phyloP scores from a whole-genome alignment of 805 yeast species.

The Wickerhamiella qilinensis region DNA sequence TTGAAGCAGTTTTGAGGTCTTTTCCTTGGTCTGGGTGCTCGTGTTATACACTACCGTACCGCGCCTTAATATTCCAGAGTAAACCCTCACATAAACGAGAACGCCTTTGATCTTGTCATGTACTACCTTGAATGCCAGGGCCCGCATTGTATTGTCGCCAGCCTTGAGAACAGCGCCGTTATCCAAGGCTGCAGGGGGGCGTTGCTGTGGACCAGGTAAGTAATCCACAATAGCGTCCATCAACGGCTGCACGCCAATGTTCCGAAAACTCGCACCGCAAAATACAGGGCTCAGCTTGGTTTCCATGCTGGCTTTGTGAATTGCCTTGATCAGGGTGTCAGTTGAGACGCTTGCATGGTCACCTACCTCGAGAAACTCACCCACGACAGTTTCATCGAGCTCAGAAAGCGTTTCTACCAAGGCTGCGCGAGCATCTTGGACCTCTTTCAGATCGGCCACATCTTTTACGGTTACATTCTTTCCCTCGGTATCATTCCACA shows the following conservation, averaged over 20 bases:
- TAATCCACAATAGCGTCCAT: constrained; percentile 67
- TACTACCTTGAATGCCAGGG: constrained; percentile 81
- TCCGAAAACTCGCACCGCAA: constrained; percentile 85
- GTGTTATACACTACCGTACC: constrained; percentile 53
- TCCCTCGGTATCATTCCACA: constrained; percentile 33
- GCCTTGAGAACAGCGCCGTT: constrained; percentile 9
- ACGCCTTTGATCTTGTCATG: constrained; percentile 67
- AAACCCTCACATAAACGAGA: constrained; percentile 75
- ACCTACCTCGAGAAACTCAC: constrained; percentile 59
- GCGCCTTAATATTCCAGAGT: constrained; percentile 57
- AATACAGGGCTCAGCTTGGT: constrained; percentile 57
- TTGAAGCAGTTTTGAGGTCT: constrained; percentile 49
- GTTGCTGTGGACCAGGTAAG: constrained; percentile 69
- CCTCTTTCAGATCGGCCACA: constrained; percentile 20
- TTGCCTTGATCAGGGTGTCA: constrained; percentile 36
- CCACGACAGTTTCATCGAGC: constrained; percentile 59
- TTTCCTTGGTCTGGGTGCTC: constrained; percentile 48
- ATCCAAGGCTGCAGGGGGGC: constrained; percentile 12
- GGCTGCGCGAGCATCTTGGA: constrained; percentile 54
- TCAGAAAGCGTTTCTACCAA: constrained; percentile 75
- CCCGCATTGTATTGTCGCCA: constrained; percentile 41
- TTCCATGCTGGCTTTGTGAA: constrained; percentile 45
- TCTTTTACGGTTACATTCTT: constrained; percentile 30
- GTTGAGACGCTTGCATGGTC: constrained; percentile 47
- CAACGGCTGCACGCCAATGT: constrained; percentile 90